These are phyloP conservation scores for Bruguiera parviflora DNA, from an alignment of 345 rosid species.

Conservation along the genomic window DNA sequence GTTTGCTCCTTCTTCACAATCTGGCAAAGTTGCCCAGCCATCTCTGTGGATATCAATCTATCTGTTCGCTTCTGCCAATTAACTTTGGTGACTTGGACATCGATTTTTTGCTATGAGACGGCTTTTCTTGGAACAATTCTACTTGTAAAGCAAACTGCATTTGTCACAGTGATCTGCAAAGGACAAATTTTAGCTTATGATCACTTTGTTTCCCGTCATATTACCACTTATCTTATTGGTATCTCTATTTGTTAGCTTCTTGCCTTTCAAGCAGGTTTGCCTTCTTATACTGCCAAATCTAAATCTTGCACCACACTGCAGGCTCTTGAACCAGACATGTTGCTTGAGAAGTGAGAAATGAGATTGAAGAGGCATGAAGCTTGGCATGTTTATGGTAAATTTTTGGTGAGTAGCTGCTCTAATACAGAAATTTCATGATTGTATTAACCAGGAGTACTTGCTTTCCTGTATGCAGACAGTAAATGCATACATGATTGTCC, in stretches of 20 bases:
- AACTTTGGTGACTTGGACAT: not conserved
- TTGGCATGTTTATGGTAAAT: constrained; percentile 85
- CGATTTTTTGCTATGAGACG: not conserved
- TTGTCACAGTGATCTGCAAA: not conserved
- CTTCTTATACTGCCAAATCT: constrained; percentile 78
- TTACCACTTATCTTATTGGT: not conserved
- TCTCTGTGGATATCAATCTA: too few species aligned
- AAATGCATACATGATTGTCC: constrained; percentile 60
- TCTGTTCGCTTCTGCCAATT: not conserved
- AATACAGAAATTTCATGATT: constrained; percentile 5
- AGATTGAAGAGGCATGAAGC: constrained; percentile 87
- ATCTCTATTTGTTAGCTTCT: constrained; percentile 9
- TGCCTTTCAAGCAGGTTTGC: constrained; percentile 48
- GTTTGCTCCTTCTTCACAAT: not conserved
- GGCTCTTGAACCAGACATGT: constrained; percentile 84
- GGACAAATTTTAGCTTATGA: too few species aligned
- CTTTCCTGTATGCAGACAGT: constrained; percentile 70
- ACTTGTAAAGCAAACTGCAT: too few species aligned
- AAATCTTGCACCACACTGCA: constrained; percentile 72
- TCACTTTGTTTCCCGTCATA: not conserved
- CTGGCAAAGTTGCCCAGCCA: not conserved
- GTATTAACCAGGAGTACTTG: not conserved
- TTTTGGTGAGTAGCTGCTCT: constrained; percentile 50
- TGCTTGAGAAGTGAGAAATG: constrained; percentile 82
- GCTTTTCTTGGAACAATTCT: too few species aligned